A percentile compares a stretch with the other conserved stretches of the same genome.
These are phyloP conservation scores for Podospora conica DNA, from an alignment of 495 filamentous ascomycete genomes.

Conservation along the genomic window DNA sequence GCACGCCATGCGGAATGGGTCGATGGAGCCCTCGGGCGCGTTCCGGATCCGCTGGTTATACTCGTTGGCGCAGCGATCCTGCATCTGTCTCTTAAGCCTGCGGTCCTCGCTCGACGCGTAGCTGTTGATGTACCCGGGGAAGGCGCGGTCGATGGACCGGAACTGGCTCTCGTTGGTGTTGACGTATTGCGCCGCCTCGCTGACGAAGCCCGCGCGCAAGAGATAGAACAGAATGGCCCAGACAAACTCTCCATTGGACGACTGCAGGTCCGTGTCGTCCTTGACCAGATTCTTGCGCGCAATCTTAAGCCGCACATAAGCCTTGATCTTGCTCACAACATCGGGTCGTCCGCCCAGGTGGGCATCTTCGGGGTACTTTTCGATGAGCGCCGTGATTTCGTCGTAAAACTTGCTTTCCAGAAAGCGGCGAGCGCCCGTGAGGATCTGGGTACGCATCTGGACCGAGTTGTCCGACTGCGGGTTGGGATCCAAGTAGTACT, in stretches of 20 bases:
- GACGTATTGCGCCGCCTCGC: constrained; percentile 82
- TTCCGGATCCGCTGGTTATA: constrained; percentile 79
- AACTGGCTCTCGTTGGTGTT: constrained; percentile 68
- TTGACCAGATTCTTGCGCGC: constrained; percentile 71
- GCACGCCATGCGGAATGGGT: constrained; percentile 94
- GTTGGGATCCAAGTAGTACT: constrained; percentile 65
- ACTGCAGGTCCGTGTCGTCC: constrained; percentile 66
- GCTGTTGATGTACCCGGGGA: constrained; percentile 77
- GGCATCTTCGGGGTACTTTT: constrained; percentile 80
- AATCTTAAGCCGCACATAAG: constrained; percentile 74
- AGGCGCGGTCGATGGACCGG: constrained; percentile 82
- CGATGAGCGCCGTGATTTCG: constrained; percentile 66
- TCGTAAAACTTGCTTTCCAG: constrained; percentile 69
- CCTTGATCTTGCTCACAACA: constrained; percentile 80
- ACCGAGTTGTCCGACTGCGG: constrained; percentile 54
- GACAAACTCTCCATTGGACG: constrained; percentile 71
- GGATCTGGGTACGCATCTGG: constrained; percentile 62
- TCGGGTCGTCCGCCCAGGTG: constrained; percentile 85
- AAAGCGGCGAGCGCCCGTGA: constrained; percentile 68
- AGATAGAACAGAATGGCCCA: constrained; percentile 94
- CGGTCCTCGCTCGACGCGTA: constrained; percentile 67
- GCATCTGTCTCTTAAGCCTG: constrained; percentile 66
- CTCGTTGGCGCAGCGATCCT: constrained; percentile 79
- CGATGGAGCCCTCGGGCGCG: constrained; percentile 77
- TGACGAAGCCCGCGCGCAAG: constrained; percentile 75